Conservation (phyloP, 2,329 filamentous ascomycete genomes). For the Botrytis aclada region DNA sequence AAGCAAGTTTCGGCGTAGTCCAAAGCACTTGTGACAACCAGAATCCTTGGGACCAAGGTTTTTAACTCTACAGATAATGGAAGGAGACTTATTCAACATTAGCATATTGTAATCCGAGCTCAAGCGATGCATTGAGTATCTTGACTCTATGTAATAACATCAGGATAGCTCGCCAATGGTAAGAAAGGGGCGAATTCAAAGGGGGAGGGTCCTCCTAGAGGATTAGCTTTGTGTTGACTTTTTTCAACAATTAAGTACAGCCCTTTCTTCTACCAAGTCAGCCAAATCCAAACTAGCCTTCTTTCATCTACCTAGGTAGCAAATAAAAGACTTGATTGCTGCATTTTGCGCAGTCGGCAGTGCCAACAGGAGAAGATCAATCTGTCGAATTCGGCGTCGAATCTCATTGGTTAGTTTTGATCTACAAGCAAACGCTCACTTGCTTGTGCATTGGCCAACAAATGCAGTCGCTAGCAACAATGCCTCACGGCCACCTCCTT, state of each 20-base stretch:
- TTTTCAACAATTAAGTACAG: background rate
- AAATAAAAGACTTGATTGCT: background rate
- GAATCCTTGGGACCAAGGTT: too few relatives aligned
- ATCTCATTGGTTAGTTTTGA: background rate
- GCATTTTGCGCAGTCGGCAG: background rate
- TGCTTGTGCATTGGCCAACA: conserved; percentile 6
- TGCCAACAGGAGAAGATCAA: background rate
- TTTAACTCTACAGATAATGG: background rate
- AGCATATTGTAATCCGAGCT: background rate
- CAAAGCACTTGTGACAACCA: background rate
- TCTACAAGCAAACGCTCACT: background rate
- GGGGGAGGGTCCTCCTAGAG: background rate
- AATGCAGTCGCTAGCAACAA: background rate
- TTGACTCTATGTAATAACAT: background rate
- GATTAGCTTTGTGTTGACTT: background rate
- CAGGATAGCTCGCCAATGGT: background rate
- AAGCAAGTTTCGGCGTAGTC: background rate
- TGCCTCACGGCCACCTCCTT: background rate
- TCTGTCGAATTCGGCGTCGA: background rate
- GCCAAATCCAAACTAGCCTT: background rate
- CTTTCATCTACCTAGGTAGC: background rate
- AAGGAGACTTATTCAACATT: background rate
- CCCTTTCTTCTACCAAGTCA: background rate
- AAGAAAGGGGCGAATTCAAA: background rate
- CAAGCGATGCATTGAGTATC: background rate